These are phyloP conservation scores for Exophiala calicioides DNA, from an alignment of 2,329 filamentous ascomycete species.

Conservation along the genomic window DNA sequence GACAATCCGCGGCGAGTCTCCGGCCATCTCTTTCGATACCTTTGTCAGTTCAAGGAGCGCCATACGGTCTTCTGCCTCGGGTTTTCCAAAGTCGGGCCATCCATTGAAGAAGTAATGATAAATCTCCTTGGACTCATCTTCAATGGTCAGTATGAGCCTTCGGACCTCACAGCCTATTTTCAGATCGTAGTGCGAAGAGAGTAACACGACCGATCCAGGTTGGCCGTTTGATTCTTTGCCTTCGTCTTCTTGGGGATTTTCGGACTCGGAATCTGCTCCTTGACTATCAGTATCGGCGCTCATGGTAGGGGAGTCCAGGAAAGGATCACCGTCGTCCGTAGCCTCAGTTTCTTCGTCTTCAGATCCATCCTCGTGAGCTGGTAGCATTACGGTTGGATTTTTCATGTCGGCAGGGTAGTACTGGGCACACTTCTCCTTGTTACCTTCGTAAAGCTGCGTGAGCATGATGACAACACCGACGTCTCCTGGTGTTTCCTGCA, in stretches of 20 bases:
- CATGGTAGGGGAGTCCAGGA: conserved; percentile 25
- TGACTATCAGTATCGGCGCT: conserved; percentile 31
- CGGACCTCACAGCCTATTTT: conserved; percentile 68
- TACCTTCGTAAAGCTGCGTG: conserved; percentile 79
- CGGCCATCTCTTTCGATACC: conserved; percentile 47
- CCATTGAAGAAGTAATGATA: conserved; percentile 83
- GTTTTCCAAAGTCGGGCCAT: conserved; percentile 90
- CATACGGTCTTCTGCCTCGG: conserved; percentile 56
- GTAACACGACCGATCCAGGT: conserved; percentile 59
- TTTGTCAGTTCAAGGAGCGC: conserved; percentile 55
- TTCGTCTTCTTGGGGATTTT: conserved; percentile 7
- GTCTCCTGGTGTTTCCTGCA: conserved; percentile 68
- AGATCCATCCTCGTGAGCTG: conserved; percentile 36
- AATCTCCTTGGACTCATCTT: conserved; percentile 62
- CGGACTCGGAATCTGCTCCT: conserved; percentile 20
- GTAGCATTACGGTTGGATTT: conserved; percentile 50
- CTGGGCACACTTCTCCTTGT: conserved; percentile 79
- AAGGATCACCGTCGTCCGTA: conserved; percentile 49
- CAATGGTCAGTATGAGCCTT: conserved; percentile 60
- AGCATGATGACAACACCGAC: conserved; percentile 90
- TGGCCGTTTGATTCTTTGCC: conserved; percentile 5
- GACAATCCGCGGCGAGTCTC: conserved; percentile 72
- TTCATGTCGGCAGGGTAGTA: conserved; percentile 72
- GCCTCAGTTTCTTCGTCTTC: conserved; percentile 67
- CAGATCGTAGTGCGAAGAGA: conserved; percentile 56